Conservation (phyloP, 2,329 filamentous ascomycete genomes). For the Ambrosiella xylebori region DNA sequence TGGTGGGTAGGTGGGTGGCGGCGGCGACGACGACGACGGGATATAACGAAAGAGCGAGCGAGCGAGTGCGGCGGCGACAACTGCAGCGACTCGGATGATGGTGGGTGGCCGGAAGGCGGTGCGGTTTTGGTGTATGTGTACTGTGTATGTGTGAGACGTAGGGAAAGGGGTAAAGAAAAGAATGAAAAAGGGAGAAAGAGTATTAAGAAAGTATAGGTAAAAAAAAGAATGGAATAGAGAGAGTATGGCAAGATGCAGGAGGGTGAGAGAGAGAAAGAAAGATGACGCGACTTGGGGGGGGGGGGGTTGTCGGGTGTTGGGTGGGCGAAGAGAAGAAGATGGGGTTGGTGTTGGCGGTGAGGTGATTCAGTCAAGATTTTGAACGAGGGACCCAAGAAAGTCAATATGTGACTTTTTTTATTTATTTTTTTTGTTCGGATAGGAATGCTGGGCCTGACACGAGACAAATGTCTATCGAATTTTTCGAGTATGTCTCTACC, state of each 20-base stretch:
- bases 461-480: too few relatives aligned
- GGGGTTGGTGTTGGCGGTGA: neutral
- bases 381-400: neutral
- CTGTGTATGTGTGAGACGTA: neutral
- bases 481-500: too few relatives aligned
- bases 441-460: too few relatives aligned
- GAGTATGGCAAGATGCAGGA: neutral
- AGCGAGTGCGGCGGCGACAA: neutral
- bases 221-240: neutral
- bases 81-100: neutral
- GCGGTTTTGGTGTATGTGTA: neutral
- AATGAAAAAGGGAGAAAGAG: neutral
- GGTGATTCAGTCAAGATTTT: neutral
- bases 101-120: neutral
- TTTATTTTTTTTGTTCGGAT: too few relatives aligned
- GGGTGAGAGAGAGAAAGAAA: neutral
- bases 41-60: too few relatives aligned
- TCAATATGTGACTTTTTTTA: too few relatives aligned
- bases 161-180: neutral
- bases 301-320: neutral
- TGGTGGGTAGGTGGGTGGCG: neutral
- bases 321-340: neutral
- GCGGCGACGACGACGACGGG: neutral
- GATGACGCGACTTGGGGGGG: neutral
- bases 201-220: neutral